Evolutionary conservation across 441 rosid genomes (phyloP).

Genomic region (Erysimum cheiri): DNA sequence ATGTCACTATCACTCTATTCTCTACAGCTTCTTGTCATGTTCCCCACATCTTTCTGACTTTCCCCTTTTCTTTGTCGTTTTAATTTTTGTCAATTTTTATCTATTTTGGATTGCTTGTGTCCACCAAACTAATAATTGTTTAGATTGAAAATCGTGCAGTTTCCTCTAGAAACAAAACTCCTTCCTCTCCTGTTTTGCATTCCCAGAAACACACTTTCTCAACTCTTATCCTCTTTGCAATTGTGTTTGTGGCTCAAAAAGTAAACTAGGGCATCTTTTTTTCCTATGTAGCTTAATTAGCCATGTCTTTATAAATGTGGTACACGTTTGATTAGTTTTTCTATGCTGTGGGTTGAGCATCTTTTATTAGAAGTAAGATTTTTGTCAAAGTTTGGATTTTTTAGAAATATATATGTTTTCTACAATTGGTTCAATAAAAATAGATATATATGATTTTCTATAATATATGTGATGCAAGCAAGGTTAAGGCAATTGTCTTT

Average conservation of each 20-base stretch:
- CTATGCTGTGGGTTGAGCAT: constrained; percentile 26
- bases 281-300: constrained; percentile 1
- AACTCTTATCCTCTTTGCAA: constrained; percentile 36
- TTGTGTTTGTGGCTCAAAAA: constrained; percentile 34
- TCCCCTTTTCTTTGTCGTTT: constrained; percentile 13
- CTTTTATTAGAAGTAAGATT: constrained; percentile 13
- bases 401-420: constrained; percentile 4
- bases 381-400: constrained; percentile 14
- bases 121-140: constrained; percentile 43
- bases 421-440: constrained; percentile 35
- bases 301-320: constrained; percentile 23
- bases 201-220: constrained; percentile 24
- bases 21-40: constrained; percentile 39
- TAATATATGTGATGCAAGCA: constrained; percentile 39
- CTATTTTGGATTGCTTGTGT: constrained; percentile 21
- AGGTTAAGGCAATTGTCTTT: constrained; percentile 31
- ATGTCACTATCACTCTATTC: constrained; percentile 41
- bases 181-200: constrained; percentile 13
- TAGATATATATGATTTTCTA: background rate
- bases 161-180: constrained; percentile 41
- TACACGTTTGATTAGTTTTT: constrained; percentile 32
- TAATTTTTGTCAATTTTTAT: constrained; percentile 23
- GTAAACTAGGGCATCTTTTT: constrained; percentile 34
- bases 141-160: constrained; percentile 34
- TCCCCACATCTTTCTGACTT: constrained; percentile 48